These are phyloP conservation scores for Boletus vinaceobasis DNA, from an alignment of 768 basidiomycete genomes.

Conservation along the genomic window DNA sequence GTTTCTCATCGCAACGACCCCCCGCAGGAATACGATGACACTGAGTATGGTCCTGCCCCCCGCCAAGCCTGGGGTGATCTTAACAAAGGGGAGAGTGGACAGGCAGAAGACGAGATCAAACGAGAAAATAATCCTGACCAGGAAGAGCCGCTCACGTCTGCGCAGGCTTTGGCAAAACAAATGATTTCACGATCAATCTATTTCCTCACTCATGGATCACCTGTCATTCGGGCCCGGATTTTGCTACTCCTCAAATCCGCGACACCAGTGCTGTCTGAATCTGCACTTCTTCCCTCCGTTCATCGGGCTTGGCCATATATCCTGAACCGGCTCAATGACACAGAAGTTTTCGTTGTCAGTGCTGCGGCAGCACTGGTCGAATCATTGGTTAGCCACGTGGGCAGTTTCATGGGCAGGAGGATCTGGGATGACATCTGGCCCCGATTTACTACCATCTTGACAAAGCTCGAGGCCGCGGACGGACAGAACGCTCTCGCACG, in stretches of 20 bases:
- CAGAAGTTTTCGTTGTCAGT: conserved; percentile 74
- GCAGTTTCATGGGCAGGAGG: conserved; percentile 79
- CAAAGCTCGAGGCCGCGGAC: conserved; percentile 60
- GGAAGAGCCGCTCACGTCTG: conserved; percentile 55
- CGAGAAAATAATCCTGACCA: conserved; percentile 31
- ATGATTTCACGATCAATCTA: conserved; percentile 85
- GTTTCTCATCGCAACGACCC: conserved; percentile 44
- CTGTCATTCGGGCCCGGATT: conserved; percentile 82
- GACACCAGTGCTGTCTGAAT: conserved; percentile 66
- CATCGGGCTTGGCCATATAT: conserved; percentile 95
- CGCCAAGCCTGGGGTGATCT: conserved; percentile 52
- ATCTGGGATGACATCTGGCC: conserved; percentile 97
- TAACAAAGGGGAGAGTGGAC: conserved; percentile 24
- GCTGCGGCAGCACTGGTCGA: conserved; percentile 76
- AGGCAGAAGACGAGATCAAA: conserved; percentile 15
- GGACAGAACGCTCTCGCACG: conserved; percentile 61
- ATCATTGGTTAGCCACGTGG: conserved; percentile 62
- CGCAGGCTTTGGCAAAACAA: conserved; percentile 74
- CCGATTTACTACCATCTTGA: conserved; percentile 60
- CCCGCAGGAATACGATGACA: conserved; percentile 37
- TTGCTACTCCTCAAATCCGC: conserved; percentile 71
- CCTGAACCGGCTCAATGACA: conserved; percentile 73
- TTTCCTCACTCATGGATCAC: conserved; percentile 88
- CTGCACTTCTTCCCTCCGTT: conserved; percentile 77
- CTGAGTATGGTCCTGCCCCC: conserved; percentile 60